Base-by-base conservation (phyloP, 1,139 yeast genomes). In the Zygosaccharomyces sapae region DNA sequence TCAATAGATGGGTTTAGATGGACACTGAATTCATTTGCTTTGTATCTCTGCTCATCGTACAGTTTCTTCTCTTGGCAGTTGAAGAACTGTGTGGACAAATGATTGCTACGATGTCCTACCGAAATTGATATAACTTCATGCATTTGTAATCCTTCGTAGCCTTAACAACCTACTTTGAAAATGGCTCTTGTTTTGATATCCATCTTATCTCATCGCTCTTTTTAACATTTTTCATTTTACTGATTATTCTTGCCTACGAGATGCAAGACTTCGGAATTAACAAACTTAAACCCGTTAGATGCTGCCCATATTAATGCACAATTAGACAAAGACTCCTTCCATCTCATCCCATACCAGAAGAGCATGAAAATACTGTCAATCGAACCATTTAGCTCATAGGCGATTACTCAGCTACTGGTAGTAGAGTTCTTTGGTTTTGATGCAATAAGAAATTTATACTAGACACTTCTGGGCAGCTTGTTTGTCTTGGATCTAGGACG, bases 71-170 rank as follows among this genome's bases (percentile, higher is more conserved):
- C 94, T 63, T 88, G 96, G 12, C 79, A 69, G 60, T 92, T 89
- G 70, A 81, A 87, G 58, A 87, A 81, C 58, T 87, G 96, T 0
- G 96, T 78, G 3, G 77, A 66, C 9, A 86, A 66, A 63, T 86
- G 92, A 58, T 86, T 87, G 0, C 96, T 76, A 33, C 72, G 63
- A 10, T 83, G 88, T 0, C 96, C 87, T 6, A 80, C 71, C 3
- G 95, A 81, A 1, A 89, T 52, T 18, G 79, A 84, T 12, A 90
- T 68, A 0, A 86, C 71, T 60, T 90, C 96, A 50, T 75, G 80
- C 94, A 86, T 85, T 13, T 18, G 19, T 16, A 13, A n/a, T 31
- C n/a, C 5, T 31, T 13, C 9, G 9, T 24, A 24, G 9, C 27
- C 27, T 24, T 24, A 4, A 24, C 10, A 24, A 8, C 27, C 27